A percentile compares a stretch with the other conserved stretches of the same genome.
Conservation (phyloP, 1,139 yeast species). For the Cylindricascospora bacillispora region DNA sequence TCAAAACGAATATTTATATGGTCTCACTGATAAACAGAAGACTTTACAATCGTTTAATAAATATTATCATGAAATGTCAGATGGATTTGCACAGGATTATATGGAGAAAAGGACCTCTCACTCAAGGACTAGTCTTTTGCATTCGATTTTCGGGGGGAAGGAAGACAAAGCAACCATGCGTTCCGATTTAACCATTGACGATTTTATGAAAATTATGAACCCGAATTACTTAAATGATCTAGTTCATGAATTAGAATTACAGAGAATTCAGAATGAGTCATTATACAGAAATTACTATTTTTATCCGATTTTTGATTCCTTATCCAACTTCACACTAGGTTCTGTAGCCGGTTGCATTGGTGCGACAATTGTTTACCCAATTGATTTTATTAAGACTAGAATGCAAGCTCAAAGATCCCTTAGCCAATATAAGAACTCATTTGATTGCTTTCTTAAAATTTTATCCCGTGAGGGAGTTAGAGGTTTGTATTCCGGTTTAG, state of each 20-base stretch:
- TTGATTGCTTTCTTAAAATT: slow-evolving; percentile 78
- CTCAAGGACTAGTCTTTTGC: slow-evolving; percentile 10
- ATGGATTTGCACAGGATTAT: slow-evolving; percentile 18
- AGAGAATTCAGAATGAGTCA: slow-evolving; percentile 17
- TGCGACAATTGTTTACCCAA: slow-evolving; percentile 96
- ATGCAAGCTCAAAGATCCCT: slow-evolving; percentile 88
- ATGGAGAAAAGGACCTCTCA: slow-evolving; percentile 5
- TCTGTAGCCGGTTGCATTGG: slow-evolving; percentile 97
- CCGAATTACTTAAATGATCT: slow-evolving; percentile 44
- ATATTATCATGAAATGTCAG: slow-evolving; percentile 25
- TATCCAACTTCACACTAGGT: slow-evolving; percentile 80
- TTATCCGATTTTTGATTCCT: slow-evolving; percentile 61
- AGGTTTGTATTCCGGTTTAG: slow-evolving; percentile 89
- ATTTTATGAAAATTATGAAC: slow-evolving; percentile 32
- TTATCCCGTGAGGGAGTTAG: slow-evolving; percentile 63
- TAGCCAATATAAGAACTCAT: slow-evolving; percentile 59
- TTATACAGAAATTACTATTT: slow-evolving; percentile 28
- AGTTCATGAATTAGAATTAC: slow-evolving; percentile 35
- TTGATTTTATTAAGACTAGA: slow-evolving; percentile 89
- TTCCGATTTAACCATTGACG: slow-evolving; percentile 27
- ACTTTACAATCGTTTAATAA: slow-evolving; percentile 24
- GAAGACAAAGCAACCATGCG: slow-evolving; percentile 9
- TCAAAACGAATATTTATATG: slow-evolving; percentile 19
- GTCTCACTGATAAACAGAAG: slow-evolving; percentile 11
- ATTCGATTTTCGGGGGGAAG: slow-evolving; percentile 8